Base-by-base conservation (phyloP, 2,329 filamentous ascomycete genomes). In the Exophiala spinifera region DNA sequence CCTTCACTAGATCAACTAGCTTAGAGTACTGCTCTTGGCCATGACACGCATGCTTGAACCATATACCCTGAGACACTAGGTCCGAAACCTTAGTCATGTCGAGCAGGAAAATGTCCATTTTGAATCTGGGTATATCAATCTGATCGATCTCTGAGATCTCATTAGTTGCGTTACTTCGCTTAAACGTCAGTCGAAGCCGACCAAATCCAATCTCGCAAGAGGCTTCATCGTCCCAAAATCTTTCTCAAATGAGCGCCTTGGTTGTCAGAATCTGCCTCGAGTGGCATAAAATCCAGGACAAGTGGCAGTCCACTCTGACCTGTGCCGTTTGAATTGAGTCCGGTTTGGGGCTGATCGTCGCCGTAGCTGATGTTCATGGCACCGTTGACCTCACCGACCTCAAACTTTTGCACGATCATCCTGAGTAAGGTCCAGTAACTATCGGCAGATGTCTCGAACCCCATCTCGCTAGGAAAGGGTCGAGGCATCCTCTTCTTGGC, bases 381-480 rank as follows among this genome's bases (percentile, higher is more conserved):
- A 43, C 40, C 48, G 43, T n/a, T 34, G 46, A 15, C 3, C 31
- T 21, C 25, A 21, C 1, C 46, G 25, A 19, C 20, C 45, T 61
- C 56, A 44, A 59, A 59, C 43, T 46, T 56, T 34, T 54, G 45
- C 23, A 61, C 51, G 14, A 61, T 55, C 46, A 61, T 43, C 21
- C 36, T 59, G 25, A 52, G 51, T 21, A 61, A 48, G 4, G 59
- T 61, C 59, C 59, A 61, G 20, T 61, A 61, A 39, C 59, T 61
- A 33, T 61, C 59, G 25, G 59, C 53, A 3, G 59, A 57, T 5
- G 56, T 61, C 43, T 61, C 59, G 51, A 74, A 74, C 15, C 72
- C 72, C 69, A 74, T 71, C 0, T 67, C 10, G 66, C 64, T 69
- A 67, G 74, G 49, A 70, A 65, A 20, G 66, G 62, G 15, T 50